phyloP scores from a whole-genome alignment of 257 asterid genomes.

The Vinca minor region DNA sequence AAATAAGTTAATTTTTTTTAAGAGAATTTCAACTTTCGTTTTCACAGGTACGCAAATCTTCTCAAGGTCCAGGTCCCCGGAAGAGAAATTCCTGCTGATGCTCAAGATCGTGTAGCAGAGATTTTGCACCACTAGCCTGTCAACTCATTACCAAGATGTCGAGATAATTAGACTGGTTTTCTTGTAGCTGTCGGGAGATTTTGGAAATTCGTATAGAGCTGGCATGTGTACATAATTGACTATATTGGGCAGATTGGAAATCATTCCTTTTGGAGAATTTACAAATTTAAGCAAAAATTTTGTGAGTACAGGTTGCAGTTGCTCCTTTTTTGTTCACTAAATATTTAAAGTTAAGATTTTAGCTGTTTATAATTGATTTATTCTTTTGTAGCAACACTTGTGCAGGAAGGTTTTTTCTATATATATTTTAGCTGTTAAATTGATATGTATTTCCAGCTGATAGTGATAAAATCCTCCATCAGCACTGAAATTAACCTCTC shows the following conservation, averaged over 20 bases:
- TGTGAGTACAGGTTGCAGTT: slow-evolving; percentile 5
- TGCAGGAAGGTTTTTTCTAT: not conserved
- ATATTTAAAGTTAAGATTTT: not conserved
- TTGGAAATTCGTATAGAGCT: slow-evolving; percentile 8
- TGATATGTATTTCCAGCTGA: too few species aligned
- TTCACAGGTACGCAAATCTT: slow-evolving; percentile 64
- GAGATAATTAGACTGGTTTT: too few species aligned
- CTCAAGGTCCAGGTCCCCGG: slow-evolving; percentile 83
- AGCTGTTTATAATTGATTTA: slow-evolving; percentile 5
- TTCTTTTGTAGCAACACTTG: slow-evolving; percentile 8
- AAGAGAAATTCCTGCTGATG: slow-evolving; percentile 85
- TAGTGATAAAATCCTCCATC: too few species aligned
- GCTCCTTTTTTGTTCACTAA: not conserved
- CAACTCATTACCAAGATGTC: slow-evolving; percentile 17
- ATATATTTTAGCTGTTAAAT: too few species aligned
- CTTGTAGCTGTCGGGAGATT: slow-evolving; percentile 19
- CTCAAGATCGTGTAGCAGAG: slow-evolving; percentile 64
- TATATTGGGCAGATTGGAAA: slow-evolving; percentile 2
- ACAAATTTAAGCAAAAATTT: slow-evolving; percentile 6
- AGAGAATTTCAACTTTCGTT: slow-evolving; percentile 6
- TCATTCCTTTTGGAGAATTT: not conserved
- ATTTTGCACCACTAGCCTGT: slow-evolving; percentile 36
- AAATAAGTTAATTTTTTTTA: not conserved
- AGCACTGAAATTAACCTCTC: too few species aligned
- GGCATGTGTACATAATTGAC: slow-evolving; percentile 20